These are phyloP conservation scores for Torrubiella hemipterigena DNA, from an alignment of 2,329 filamentous ascomycete species.

Conservation along the genomic window DNA sequence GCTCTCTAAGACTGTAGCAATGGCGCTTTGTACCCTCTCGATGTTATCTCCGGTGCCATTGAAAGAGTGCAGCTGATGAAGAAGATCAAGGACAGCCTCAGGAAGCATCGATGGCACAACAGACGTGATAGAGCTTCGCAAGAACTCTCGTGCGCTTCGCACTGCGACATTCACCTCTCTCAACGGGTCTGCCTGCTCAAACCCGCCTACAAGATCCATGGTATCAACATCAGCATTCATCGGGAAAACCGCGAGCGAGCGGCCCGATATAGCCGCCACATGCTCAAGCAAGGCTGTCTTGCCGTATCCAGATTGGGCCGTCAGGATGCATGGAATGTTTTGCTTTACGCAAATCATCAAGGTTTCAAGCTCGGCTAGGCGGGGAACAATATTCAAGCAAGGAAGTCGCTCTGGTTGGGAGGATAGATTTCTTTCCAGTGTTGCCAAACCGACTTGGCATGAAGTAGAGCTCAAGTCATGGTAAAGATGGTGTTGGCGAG, in stretches of 20 bases:
- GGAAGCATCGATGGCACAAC: conserved; percentile 35
- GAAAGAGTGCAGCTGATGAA: conserved; percentile 35
- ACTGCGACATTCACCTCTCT: conserved; percentile 53
- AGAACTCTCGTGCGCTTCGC: conserved; percentile 33
- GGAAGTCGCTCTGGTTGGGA: conserved; percentile 40
- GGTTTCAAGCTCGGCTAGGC: conserved; percentile 69
- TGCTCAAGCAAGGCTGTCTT: conserved; percentile 74
- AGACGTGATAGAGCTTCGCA: conserved; percentile 38
- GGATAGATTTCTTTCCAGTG: conserved; percentile 48
- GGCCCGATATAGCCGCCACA: conserved; percentile 68
- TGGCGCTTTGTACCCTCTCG: conserved; percentile 21
- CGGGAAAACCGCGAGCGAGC: conserved; percentile 66
- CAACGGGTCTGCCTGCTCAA: conserved; percentile 82
- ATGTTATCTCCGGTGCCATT: conserved; percentile 25
- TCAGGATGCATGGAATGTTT: conserved; percentile 79
- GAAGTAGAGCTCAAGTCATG: conserved; percentile 53
- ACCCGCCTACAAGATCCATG: conserved; percentile 93
- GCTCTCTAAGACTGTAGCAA: conserved; percentile 26
- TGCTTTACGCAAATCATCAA: conserved; percentile 78
- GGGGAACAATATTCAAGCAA: conserved; percentile 35
- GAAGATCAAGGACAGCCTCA: conserved; percentile 32
- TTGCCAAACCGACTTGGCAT: conserved; percentile 72
- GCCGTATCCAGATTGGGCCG: conserved; percentile 73
- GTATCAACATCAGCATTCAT: conserved; percentile 94
- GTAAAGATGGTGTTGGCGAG: conserved; percentile 51